A percentile compares a stretch with the other conserved stretches of the same genome.
Conservation (phyloP, 768 basidiomycete genomes). For the Mycena polygramma region DNA sequence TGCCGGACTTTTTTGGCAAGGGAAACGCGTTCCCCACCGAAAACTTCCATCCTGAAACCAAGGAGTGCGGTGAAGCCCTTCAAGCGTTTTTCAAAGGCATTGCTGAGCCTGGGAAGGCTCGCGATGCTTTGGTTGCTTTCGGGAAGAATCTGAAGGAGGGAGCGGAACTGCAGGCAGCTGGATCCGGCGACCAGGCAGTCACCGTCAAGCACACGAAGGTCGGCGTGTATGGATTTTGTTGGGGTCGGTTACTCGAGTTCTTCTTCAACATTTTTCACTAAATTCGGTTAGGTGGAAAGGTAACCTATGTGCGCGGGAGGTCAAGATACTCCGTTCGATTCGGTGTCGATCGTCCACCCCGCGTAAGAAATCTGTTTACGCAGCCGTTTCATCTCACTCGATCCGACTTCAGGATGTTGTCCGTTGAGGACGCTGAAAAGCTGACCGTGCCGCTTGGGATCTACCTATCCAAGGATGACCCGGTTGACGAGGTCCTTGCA, state of each 20-base stretch:
- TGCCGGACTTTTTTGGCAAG: slow-evolving; percentile 75
- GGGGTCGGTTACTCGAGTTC: slow-evolving; percentile 53
- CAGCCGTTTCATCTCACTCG: background rate
- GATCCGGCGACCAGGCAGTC: too few species aligned
- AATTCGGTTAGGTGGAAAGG: slow-evolving; percentile 60
- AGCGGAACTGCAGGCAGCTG: too few species aligned
- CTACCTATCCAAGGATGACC: slow-evolving; percentile 72
- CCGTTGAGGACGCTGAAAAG: slow-evolving; percentile 62
- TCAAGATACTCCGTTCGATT: slow-evolving; percentile 58
- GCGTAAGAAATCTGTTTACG: slow-evolving; percentile 55
- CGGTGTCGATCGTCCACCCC: slow-evolving; percentile 67
- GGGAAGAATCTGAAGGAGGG: too few species aligned
- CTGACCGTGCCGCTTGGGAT: slow-evolving; percentile 67
- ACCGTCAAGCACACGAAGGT: slow-evolving; percentile 47
- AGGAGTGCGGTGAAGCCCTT: slow-evolving; percentile 63
- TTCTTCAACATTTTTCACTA: background rate
- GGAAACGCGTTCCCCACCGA: slow-evolving; percentile 60
- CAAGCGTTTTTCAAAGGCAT: slow-evolving; percentile 71
- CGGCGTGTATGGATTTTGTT: slow-evolving; percentile 69
- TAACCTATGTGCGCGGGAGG: slow-evolving; percentile 56
- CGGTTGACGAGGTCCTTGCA: slow-evolving; percentile 63
- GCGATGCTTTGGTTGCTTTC: too few species aligned
- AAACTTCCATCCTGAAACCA: slow-evolving; percentile 67
- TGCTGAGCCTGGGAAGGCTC: slow-evolving; percentile 53
- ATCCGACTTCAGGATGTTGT: slow-evolving; percentile 59